Evolutionary conservation across 805 yeast species (phyloP), one percentile per base, ranked within the genome.

Genomic region (Starmerella bombi): DNA sequence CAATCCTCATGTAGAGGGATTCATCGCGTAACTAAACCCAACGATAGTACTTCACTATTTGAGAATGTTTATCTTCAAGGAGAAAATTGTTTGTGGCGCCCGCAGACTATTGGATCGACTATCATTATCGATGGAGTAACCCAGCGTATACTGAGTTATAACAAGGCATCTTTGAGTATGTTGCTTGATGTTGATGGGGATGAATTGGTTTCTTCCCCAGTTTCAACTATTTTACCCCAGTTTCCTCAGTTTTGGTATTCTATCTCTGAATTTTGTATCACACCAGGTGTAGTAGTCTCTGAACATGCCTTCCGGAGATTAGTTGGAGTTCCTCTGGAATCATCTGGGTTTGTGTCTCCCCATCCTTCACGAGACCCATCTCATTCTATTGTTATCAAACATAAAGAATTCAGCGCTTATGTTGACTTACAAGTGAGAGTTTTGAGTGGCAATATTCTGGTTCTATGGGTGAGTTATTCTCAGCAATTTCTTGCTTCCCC

Each of bases 381-480:
- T 3, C 25, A 35, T 4, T 48, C 52, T 1, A 48, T 52, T 8
- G 52, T 62, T 3, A 93, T 83, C 54, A 55, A 72, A 21, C 86
- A 80, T 59, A 94, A 94, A 0, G 64, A 72, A 19, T 38, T 50
- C 3, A 61, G 85, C 21, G 70, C 68, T 10, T 41, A 18, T 41
- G 68, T 86, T 30, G 96, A 86, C 60, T 72, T 82, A 12, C 96
- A 86, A 59, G 56, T 88, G 37, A 67, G 95, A 42, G 81, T 82
- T 3, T 65, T 81, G 23, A 69, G 72, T 17, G 53, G 64, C 12
- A 75, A 72, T 16, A 65, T 75, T 6, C 69, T 70, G 38, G 75
- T 82, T 3, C 59, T 86, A 17, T 88, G 96, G 96, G 70, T 88
- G 9, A 83, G 94, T 0, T 85, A 81, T 56, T 1, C 74, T 88